Conservation (phyloP, 23 red algal genomes). For the Gracilaria caudata region DNA sequence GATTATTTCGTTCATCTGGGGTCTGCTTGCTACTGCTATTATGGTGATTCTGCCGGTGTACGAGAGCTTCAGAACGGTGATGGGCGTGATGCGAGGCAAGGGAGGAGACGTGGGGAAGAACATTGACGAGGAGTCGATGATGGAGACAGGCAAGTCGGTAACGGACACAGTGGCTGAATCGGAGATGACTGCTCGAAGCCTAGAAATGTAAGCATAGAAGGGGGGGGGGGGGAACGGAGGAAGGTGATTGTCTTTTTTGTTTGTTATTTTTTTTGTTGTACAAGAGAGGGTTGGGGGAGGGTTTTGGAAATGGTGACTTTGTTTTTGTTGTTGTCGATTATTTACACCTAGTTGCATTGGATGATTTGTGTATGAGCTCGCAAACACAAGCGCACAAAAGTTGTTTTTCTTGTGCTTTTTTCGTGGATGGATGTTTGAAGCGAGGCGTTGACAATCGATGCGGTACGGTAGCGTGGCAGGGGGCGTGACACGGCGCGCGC, state of each 20-base stretch:
- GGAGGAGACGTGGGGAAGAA: not conserved
- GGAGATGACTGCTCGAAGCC: conserved; percentile 32
- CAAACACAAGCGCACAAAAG: too few species aligned
- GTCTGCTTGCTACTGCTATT: conserved; percentile 53
- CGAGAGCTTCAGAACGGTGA: conserved; percentile 38
- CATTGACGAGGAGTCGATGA: conserved; percentile 21
- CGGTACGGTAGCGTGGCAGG: too few species aligned
- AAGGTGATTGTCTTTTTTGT: not conserved
- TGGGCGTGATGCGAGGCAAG: not conserved
- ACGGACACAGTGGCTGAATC: conserved; percentile 30
- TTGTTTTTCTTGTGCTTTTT: too few species aligned
- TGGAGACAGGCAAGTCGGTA: conserved; percentile 31
- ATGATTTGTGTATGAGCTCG: too few species aligned
- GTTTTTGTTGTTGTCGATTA: too few species aligned
- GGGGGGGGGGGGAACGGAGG: too few species aligned
- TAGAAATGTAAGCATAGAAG: conserved; percentile 28
- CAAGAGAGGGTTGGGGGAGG: too few species aligned
- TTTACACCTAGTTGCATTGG: too few species aligned
- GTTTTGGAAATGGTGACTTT: not conserved
- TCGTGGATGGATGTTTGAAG: too few species aligned
- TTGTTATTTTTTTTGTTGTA: conserved; percentile 10
- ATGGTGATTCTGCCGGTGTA: conserved; percentile 81
- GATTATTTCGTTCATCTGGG: conserved; percentile 82
- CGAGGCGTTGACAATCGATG: too few species aligned
- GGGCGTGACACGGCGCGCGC: not conserved